phyloP scores from a whole-genome alignment of 768 basidiomycete genomes.

The Amanita rimosa region DNA sequence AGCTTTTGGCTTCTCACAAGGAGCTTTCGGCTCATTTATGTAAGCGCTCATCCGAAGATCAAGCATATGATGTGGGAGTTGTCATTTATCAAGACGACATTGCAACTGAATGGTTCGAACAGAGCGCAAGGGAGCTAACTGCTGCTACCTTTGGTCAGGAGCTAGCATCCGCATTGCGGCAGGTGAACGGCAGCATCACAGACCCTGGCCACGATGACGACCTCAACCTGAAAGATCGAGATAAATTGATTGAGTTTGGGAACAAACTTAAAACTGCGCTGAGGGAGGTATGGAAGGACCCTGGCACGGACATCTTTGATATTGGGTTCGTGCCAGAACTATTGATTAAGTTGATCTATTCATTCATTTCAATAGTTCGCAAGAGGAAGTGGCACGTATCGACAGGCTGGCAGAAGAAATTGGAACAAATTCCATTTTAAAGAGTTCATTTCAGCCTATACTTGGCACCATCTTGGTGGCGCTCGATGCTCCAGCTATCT shows the following conservation, averaged over 20 bases:
- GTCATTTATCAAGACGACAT: conserved; percentile 4
- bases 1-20: conserved; percentile 49
- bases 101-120: not conserved
- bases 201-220: conserved; percentile 35
- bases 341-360: not conserved
- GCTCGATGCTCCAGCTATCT: conserved; percentile 78
- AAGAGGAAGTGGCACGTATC: conserved; percentile 58
- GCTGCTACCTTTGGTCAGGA: conserved; percentile 78
- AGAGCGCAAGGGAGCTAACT: conserved; percentile 81
- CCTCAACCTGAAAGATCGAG: conserved; percentile 27
- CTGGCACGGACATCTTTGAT: conserved; percentile 67
- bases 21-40: conserved; percentile 56
- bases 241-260: conserved; percentile 37
- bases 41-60: conserved; percentile 67
- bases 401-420: conserved; percentile 68
- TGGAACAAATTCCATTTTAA: conserved; percentile 64
- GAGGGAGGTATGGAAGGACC: conserved; percentile 64
- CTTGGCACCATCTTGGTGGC: conserved; percentile 68
- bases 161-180: conserved; percentile 56
- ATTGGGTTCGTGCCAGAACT: conserved; percentile 42
- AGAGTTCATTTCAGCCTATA: conserved; percentile 76
- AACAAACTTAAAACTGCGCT: conserved; percentile 50
- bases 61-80: conserved; percentile 62
- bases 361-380: conserved; percentile 30
- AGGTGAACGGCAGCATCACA: conserved; percentile 39